Percentiles rank a stretch among this genome's conserved stretches.
These are phyloP conservation scores for Leptodontidium sp. DNA, from an alignment of 2,329 filamentous ascomycete species.

Conservation along the genomic window DNA sequence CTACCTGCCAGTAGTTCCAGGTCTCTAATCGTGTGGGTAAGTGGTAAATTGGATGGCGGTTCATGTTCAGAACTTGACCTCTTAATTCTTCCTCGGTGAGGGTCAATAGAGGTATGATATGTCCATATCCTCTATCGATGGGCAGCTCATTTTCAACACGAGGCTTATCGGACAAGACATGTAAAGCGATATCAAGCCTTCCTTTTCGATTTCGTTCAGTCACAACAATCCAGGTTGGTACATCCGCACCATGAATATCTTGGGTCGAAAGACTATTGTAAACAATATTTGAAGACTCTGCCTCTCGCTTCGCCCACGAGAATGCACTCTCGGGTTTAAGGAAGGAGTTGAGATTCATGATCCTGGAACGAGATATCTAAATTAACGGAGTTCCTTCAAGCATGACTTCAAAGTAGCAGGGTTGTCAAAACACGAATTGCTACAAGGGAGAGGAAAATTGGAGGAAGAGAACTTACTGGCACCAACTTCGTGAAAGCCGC, in stretches of 20 bases:
- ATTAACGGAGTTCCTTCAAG: too few relatives aligned
- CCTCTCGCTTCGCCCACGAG: conserved; percentile 5
- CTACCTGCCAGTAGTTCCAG: not conserved
- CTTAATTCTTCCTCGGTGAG: not conserved
- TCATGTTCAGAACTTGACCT: not conserved
- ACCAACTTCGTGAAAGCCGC: not conserved
- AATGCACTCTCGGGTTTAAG: conserved; percentile 2
- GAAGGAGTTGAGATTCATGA: conserved; percentile 10
- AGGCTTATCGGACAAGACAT: not conserved
- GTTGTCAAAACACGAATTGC: too few relatives aligned
- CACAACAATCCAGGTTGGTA: not conserved
- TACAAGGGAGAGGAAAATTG: too few relatives aligned
- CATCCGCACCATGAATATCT: not conserved
- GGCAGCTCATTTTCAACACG: not conserved
- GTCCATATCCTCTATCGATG: not conserved
- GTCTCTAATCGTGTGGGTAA: not conserved
- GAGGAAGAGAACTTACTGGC: not conserved
- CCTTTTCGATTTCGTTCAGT: conserved; percentile 10
- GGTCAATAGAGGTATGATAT: not conserved
- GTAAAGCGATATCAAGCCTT: not conserved
- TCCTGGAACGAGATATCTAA: not conserved
- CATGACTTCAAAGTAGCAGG: too few relatives aligned
- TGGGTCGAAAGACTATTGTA: conserved; percentile 1
- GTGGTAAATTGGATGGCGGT: not conserved
- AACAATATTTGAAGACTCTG: not conserved